A percentile compares a stretch with the other conserved stretches of the same genome.
Conservation (phyloP, 2,329 filamentous ascomycete species). For the Apiospora koreana region DNA sequence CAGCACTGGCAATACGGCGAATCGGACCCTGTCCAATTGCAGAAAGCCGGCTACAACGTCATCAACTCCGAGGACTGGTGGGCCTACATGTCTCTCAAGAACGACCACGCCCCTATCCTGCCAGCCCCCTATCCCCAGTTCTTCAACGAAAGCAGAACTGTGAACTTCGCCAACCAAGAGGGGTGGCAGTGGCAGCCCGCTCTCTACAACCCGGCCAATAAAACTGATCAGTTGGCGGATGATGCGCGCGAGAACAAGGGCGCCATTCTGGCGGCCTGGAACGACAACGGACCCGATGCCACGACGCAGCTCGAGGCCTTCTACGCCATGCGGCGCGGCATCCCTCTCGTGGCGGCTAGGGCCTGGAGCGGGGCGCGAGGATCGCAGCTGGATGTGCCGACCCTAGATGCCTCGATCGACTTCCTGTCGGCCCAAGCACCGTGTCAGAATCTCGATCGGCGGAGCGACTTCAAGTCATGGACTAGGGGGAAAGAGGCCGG, state of each 20-base stretch:
- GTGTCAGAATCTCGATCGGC: slow-evolving; percentile 45
- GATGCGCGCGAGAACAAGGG: slow-evolving; percentile 33
- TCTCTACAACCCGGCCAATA: slow-evolving; percentile 44
- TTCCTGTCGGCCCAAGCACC: slow-evolving; percentile 39
- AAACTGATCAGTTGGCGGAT: slow-evolving; percentile 36
- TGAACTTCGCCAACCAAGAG: slow-evolving; percentile 43
- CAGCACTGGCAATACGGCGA: slow-evolving; percentile 52
- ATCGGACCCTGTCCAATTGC: slow-evolving; percentile 44
- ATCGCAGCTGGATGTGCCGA: slow-evolving; percentile 26
- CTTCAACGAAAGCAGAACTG: slow-evolving; percentile 43
- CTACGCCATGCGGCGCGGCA: slow-evolving; percentile 46
- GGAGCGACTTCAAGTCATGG: slow-evolving; percentile 35
- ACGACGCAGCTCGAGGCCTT: slow-evolving; percentile 49
- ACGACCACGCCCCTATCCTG: slow-evolving; percentile 47
- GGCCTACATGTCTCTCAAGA: slow-evolving; percentile 57
- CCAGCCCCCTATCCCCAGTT: slow-evolving; percentile 48
- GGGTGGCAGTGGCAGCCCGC: slow-evolving; percentile 49
- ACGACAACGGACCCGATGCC: slow-evolving; percentile 49
- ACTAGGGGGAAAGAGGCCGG: slow-evolving; percentile 14
- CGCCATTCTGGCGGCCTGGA: slow-evolving; percentile 47
- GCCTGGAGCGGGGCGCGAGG: slow-evolving; percentile 44
- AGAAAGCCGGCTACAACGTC: slow-evolving; percentile 37
- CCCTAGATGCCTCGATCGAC: slow-evolving; percentile 35
- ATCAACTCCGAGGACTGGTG: slow-evolving; percentile 53
- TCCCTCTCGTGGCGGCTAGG: slow-evolving; percentile 42